phyloP scores from a whole-genome alignment of 192 early-diverging fungal species.

The Coemansia sp. region DNA sequence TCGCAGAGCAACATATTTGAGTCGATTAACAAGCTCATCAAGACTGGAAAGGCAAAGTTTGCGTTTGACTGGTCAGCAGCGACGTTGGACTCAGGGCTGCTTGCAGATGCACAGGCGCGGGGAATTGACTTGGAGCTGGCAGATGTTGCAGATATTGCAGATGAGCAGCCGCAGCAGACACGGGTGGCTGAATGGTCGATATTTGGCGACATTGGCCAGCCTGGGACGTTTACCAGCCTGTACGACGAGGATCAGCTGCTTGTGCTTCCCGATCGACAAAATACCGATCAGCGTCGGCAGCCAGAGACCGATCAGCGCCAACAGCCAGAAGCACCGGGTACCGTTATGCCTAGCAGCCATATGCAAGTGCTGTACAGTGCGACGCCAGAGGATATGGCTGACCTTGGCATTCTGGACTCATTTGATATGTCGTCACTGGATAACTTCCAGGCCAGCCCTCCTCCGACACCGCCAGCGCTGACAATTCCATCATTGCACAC shows the following conservation, averaged over 20 bases:
- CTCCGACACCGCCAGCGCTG: slow-evolving; percentile 18
- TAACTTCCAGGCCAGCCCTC: slow-evolving; percentile 21
- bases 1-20: slow-evolving; percentile 31
- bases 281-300: background rate
- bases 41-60: slow-evolving; percentile 34
- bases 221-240: slow-evolving; percentile 38
- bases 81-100: slow-evolving; percentile 14
- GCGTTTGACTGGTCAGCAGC: slow-evolving; percentile 40
- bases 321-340: background rate
- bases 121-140: slow-evolving; percentile 31
- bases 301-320: background rate
- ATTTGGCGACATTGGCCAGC: slow-evolving; percentile 45
- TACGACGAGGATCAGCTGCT: slow-evolving; percentile 24
- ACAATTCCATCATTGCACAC: slow-evolving; percentile 8
- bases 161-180: background rate
- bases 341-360: background rate
- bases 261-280: background rate
- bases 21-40: slow-evolving; percentile 31
- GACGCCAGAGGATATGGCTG: slow-evolving; percentile 1
- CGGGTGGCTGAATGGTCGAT: slow-evolving; percentile 1
- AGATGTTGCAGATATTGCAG: background rate
- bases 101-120: slow-evolving; percentile 19
- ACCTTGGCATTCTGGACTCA: slow-evolving; percentile 7
- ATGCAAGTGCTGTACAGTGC: background rate
- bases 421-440: slow-evolving; percentile 18